Conservation (phyloP, 352 stramenopile genomes). For the Blastocystis sp. region DNA sequence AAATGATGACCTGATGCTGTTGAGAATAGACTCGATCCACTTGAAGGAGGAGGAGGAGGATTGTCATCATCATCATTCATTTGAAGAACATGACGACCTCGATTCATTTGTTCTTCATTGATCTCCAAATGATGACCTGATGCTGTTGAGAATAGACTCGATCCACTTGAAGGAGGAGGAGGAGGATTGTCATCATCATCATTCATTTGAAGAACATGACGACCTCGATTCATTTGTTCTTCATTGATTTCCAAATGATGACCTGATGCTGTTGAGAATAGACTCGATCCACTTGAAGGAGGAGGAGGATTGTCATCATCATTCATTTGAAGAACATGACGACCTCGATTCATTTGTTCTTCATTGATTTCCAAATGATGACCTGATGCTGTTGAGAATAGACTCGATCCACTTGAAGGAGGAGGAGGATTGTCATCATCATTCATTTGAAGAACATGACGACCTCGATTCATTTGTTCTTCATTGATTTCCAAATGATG, state of each 20-base stretch:
- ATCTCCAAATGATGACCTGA: neutral
- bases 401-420: neutral
- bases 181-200: neutral
- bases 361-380: neutral
- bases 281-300: neutral
- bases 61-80: neutral
- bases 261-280: neutral
- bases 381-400: neutral
- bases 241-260: neutral
- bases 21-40: neutral
- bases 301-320: neutral
- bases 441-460: neutral
- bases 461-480: neutral
- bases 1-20: neutral
- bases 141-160: neutral
- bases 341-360: neutral
- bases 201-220: neutral
- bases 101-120: neutral
- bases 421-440: neutral
- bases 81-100: neutral
- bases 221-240: neutral
- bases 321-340: neutral
- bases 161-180: neutral
- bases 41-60: neutral
- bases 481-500: neutral